Evolutionary conservation across 768 basidiomycete species (phyloP).

Genomic region (Trametes coccinea): DNA sequence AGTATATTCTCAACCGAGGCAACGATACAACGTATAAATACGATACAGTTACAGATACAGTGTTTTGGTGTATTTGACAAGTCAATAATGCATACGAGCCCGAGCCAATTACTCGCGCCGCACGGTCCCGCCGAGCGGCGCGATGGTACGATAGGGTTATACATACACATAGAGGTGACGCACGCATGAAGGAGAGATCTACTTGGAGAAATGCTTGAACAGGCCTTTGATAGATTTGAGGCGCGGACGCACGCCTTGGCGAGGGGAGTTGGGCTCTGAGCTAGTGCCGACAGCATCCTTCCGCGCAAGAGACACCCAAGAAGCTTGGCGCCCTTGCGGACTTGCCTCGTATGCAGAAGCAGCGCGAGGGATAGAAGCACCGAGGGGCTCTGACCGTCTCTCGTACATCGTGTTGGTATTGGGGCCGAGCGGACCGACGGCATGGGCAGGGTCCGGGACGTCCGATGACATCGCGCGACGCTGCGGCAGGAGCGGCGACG

Average conservation of each 20-base stretch:
- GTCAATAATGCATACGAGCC: too few species aligned
- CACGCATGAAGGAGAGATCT: not conserved
- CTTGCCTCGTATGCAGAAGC: not conserved
- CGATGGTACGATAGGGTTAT: too few species aligned
- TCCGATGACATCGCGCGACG: constrained; percentile 8
- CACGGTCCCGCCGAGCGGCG: not conserved
- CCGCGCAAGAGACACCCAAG: not conserved
- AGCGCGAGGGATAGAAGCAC: constrained; percentile 1
- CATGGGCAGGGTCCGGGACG: not conserved
- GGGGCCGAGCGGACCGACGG: not conserved
- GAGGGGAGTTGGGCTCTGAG: constrained; percentile 16
- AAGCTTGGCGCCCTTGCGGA: constrained; percentile 7
- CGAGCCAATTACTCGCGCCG: not conserved
- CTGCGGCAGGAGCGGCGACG: not conserved
- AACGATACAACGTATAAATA: not conserved
- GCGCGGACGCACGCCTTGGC: constrained; percentile 8
- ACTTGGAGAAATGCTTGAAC: constrained; percentile 22
- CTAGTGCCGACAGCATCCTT: not conserved
- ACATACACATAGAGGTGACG: too few species aligned
- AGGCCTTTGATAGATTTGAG: constrained; percentile 18
- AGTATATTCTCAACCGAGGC: not conserved
- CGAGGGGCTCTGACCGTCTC: constrained; percentile 6
- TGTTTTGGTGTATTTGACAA: not conserved
- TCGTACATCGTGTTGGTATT: not conserved
- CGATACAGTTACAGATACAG: constrained; percentile 2